A percentile compares a stretch with the other conserved stretches of the same genome.
These are phyloP conservation scores for Diaporthe citri DNA, from an alignment of 2,329 filamentous ascomycete species.

Conservation along the genomic window DNA sequence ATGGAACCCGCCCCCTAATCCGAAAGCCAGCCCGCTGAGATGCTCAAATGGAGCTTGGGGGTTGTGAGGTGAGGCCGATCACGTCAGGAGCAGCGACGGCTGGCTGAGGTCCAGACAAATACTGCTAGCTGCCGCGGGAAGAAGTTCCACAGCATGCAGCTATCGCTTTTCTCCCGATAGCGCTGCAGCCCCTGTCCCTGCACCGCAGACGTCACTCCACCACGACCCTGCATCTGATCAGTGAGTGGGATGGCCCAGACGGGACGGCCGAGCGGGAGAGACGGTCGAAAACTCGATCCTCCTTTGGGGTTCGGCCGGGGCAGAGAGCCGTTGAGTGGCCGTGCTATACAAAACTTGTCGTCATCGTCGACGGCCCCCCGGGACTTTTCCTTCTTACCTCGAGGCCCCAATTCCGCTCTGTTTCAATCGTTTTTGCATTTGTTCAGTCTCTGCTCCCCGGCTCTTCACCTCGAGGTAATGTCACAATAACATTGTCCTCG, in stretches of 20 bases:
- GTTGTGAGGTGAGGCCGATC: neutral
- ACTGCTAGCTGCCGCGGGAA: constrained; percentile 3
- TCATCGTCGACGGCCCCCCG: constrained; percentile 16
- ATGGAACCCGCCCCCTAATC: neutral
- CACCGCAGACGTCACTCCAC: constrained; percentile 24
- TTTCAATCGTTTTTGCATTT: neutral
- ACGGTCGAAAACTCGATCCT: constrained; percentile 27
- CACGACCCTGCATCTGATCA: constrained; percentile 22
- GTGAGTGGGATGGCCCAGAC: constrained; percentile 12
- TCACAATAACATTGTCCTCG: constrained; percentile 4
- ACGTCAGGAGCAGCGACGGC: neutral
- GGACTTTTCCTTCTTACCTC: neutral
- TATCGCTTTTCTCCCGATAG: constrained; percentile 1
- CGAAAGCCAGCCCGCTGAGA: constrained; percentile 7
- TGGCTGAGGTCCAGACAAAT: neutral
- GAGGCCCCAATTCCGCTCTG: neutral
- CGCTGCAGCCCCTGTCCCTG: constrained; percentile 19
- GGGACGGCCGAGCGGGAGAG: constrained; percentile 7
- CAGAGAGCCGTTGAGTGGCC: constrained; percentile 20
- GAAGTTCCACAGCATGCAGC: constrained; percentile 23
- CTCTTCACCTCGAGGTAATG: constrained; percentile 9
- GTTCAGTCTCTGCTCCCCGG: neutral
- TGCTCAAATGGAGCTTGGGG: neutral
- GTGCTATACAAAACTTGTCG: constrained; percentile 6
- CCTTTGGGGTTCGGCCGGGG: constrained; percentile 17